Base-by-base conservation (phyloP, 1,284 basidiomycete species). In the Tilletiaria anomala region DNA sequence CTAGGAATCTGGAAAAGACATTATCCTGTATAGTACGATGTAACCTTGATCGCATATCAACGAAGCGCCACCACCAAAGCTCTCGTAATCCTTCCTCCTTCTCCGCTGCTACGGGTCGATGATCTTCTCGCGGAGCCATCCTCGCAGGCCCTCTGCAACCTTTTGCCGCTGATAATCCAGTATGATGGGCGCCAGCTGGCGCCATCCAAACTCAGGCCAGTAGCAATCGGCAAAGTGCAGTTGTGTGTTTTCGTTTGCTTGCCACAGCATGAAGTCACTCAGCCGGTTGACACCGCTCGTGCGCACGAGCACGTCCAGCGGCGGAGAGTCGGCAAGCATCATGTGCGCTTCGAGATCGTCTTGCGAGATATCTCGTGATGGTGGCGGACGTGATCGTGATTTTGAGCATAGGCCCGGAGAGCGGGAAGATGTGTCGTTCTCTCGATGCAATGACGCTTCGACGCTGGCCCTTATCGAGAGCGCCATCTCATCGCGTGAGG, bases 181-280 rank as follows among this genome's bases (percentile, higher is more conserved):
- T 14, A 94, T 65, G 45, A 93, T 79, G 1, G 84, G 83, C 17
- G 88, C 68, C 61, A 93, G 78, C 56, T 97, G 84, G 41, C 77
- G 73, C 4, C 96, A 65, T 2, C 88, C 85, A 64, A 96, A 94
- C 44, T 89, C 80, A 0, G 93, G 93, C 93, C 93, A 99, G 65
- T 82, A 91, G 0, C 78, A 78, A 23, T 78, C 70, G n/a, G 80
- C 76, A 68, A 94, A 91, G 64, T 96, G 85, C n/a, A 97, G 71
- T 53, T 89, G 85, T 0, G 86, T 84, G 51, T 81, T 69, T 54
- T 86, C 79, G 59, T 77, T 45, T 44, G 82, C 85, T 79, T 94
- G 89, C 89, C 88, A 96, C 18, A 91, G 76, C 66, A 96, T 70
- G 62, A 81, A 99, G 63, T 94, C 87, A 61, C 84, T 88, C 16